These are phyloP conservation scores for Heliosperma pusillum DNA, from an alignment of 148 eudicot species.

Conservation along the genomic window DNA sequence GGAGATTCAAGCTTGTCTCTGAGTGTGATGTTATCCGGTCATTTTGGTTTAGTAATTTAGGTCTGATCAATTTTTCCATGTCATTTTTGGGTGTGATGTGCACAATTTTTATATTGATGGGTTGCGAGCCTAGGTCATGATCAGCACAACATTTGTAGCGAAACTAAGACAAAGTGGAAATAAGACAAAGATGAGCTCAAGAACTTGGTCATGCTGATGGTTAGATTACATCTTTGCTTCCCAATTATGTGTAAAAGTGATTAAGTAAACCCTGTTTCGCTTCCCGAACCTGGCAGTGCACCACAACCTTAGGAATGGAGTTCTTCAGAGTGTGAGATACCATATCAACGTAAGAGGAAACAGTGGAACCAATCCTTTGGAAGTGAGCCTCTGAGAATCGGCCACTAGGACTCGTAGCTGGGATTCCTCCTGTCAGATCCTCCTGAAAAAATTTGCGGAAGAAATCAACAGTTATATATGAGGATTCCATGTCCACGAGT, in stretches of 20 bases:
- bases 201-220: too few species aligned
- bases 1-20: too few species aligned
- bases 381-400: slow-evolving; percentile 56
- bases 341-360: slow-evolving; percentile 48
- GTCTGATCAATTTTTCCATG: too few species aligned
- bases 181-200: too few species aligned
- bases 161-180: background rate
- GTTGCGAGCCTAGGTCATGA: too few species aligned
- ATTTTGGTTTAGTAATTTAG: too few species aligned
- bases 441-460: slow-evolving; percentile 69
- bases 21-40: too few species aligned
- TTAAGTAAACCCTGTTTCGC: slow-evolving; percentile 50
- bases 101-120: too few species aligned
- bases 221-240: slow-evolving; percentile 44
- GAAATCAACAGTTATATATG: slow-evolving; percentile 71
- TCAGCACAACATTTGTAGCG: background rate
- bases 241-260: slow-evolving; percentile 43
- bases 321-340: slow-evolving; percentile 49
- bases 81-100: too few species aligned
- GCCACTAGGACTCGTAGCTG: slow-evolving; percentile 30
- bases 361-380: slow-evolving; percentile 47
- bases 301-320: slow-evolving; percentile 60
- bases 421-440: slow-evolving; percentile 39
- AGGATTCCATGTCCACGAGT: slow-evolving; percentile 79
- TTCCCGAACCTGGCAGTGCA: slow-evolving; percentile 51